Base-by-base conservation (phyloP, 805 yeast species). In the Ogataea chonburiensis region DNA sequence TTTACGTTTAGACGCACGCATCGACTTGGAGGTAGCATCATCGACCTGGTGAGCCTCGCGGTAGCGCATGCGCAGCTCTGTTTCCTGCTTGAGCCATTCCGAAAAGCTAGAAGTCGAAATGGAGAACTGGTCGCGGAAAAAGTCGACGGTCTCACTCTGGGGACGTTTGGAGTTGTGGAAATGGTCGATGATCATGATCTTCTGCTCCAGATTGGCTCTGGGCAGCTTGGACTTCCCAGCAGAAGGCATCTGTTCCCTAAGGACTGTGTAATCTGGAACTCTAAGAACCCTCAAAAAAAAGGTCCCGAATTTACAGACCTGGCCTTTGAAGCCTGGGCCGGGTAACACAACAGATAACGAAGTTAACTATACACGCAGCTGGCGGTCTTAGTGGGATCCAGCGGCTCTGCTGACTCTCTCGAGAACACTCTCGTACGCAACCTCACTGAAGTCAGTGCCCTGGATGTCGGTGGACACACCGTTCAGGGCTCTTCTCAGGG, bases 401-500 rank as follows among this genome's bases (percentile, higher is more conserved):
- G 88, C 85, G 60, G 86, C 89, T 66, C 80, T 81, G 63, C 87
- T 77, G 54, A 89, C 96, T 64, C 71, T 84, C 60, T 86, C 96
- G 64, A 89, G 76, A 42, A 93, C 93, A 50, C 89, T 74, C 63
- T 91, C 98, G 67, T 83, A 86, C 48, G 95, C 86, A 52, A 93
- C 97, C 75, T 93, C 98, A 46, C 94, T 81, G 69, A 81, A 89
- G 67, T 93, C 98, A 42, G 98, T 93, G 61, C 98, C 98, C 73
- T 93, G 98, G 59, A 93, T 75, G 61, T 93, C 98, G 52, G 95
- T 66, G 40, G 96, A 72, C 52, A 93, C 80, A 67, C 98, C 98
- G 64, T 86, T 91, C 61, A 93, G 75, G 39, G 98, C 91, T 70
- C 96, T 87, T 76, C 98, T 91, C 60, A 93, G 77, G 32, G 97